Conservation (phyloP, 768 basidiomycete genomes). For the Boletus reticulatus region DNA sequence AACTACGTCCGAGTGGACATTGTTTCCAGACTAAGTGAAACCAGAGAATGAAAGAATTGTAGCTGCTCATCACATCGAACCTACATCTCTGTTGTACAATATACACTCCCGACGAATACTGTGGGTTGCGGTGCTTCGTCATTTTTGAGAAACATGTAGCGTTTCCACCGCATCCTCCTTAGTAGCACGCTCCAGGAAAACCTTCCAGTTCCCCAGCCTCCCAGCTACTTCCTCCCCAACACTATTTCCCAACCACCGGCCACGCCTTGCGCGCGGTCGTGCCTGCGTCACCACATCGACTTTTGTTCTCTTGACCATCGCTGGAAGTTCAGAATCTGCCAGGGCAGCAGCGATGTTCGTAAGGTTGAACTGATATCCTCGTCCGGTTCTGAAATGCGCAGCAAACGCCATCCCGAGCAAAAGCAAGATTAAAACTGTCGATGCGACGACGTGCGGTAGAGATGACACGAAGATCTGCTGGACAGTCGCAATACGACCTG, state of each 20-base stretch:
- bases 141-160: conserved; percentile 2
- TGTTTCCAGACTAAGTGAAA: conserved; percentile 15
- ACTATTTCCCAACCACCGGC: neutral
- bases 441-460: conserved; percentile 10
- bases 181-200: neutral
- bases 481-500: conserved; percentile 12
- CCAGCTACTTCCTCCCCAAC: conserved; percentile 8
- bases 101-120: too few species aligned
- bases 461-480: conserved; percentile 13
- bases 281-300: neutral
- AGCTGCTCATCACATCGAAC: too few species aligned
- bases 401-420: conserved; percentile 2
- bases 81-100: too few species aligned
- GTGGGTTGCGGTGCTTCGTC: neutral
- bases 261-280: neutral
- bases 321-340: conserved; percentile 7
- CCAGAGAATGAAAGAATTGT: conserved; percentile 4
- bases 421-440: neutral
- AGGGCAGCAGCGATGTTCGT: conserved; percentile 11
- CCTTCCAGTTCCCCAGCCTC: conserved; percentile 2
- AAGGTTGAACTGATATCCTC: conserved; percentile 12
- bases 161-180: conserved; percentile 1
- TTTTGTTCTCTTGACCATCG: conserved; percentile 2
- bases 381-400: conserved; percentile 9
- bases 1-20: conserved; percentile 66